These are phyloP conservation scores for Fusarium verrucosum DNA, from an alignment of 2,329 filamentous ascomycete genomes.

Conservation along the genomic window DNA sequence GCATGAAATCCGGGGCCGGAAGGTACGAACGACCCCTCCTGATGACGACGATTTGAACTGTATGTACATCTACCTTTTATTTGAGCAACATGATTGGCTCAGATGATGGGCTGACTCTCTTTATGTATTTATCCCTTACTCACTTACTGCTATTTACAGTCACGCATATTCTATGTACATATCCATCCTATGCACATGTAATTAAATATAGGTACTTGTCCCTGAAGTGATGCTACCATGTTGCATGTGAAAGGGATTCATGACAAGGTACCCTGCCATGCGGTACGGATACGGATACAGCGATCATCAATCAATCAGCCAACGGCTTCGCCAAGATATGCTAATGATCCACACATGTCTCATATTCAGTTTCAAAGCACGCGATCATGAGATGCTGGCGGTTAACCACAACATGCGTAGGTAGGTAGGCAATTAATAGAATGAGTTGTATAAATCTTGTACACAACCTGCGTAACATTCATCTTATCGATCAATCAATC, in stretches of 20 bases:
- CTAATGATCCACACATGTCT: slow-evolving; percentile 10
- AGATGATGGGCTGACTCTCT: too few relatives aligned
- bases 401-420: slow-evolving; percentile 1
- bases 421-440: slow-evolving; percentile 16
- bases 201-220: too few relatives aligned
- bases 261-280: too few relatives aligned
- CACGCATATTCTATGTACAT: too few relatives aligned
- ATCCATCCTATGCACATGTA: too few relatives aligned
- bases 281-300: too few relatives aligned
- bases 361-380: slow-evolving; percentile 2
- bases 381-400: background rate
- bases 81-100: slow-evolving; percentile 1
- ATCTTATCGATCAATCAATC: too few relatives aligned
- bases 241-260: too few relatives aligned
- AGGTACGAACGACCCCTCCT: slow-evolving; percentile 10
- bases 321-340: background rate
- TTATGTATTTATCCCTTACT: background rate
- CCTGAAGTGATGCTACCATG: too few relatives aligned
- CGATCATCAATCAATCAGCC: too few relatives aligned
- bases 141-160: background rate
- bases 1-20: slow-evolving; percentile 30
- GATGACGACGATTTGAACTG: slow-evolving; percentile 20
- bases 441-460: slow-evolving; percentile 24
- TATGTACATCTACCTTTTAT: too few relatives aligned
- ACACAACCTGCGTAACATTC: slow-evolving; percentile 9